phyloP scores from a whole-genome alignment of 2,329 filamentous ascomycete species.

The Sclerotinia spermophila region DNA sequence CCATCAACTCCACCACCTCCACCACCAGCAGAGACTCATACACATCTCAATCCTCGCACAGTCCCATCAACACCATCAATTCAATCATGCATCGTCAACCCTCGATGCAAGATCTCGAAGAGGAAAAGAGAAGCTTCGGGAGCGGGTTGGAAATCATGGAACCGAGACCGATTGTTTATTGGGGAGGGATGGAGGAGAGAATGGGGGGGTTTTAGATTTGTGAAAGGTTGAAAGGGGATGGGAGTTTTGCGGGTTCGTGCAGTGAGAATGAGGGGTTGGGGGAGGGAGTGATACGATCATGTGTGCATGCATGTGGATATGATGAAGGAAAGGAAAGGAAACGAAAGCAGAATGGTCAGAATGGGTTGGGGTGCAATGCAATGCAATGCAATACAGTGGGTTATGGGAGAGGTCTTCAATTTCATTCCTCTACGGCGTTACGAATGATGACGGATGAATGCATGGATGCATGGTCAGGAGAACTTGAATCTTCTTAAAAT shows the following conservation, averaged over 20 bases:
- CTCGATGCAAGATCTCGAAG: conserved; percentile 54
- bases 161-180: conserved; percentile 60
- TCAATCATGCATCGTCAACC: conserved; percentile 56
- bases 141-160: conserved; percentile 56
- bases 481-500: background rate
- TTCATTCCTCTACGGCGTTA: background rate
- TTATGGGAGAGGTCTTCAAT: conserved; percentile 19
- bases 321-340: background rate
- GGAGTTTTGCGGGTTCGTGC: too few species aligned
- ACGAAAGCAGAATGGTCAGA: background rate
- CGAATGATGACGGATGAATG: conserved; percentile 1
- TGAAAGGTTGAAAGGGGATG: background rate
- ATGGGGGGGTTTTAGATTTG: conserved; percentile 2
- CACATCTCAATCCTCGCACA: conserved; percentile 43
- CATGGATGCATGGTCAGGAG: background rate
- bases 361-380: background rate
- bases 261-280: background rate
- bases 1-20: conserved; percentile 32
- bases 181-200: conserved; percentile 54
- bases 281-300: background rate
- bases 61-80: conserved; percentile 50
- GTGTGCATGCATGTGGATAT: background rate
- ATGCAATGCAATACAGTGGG: too few species aligned
- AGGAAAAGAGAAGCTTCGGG: conserved; percentile 52
- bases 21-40: conserved; percentile 39